A percentile compares a stretch with the other conserved stretches of the same genome.
Evolutionary conservation across 495 filamentous ascomycete species (phyloP).

Genomic region (Sporormia fimetaria): DNA sequence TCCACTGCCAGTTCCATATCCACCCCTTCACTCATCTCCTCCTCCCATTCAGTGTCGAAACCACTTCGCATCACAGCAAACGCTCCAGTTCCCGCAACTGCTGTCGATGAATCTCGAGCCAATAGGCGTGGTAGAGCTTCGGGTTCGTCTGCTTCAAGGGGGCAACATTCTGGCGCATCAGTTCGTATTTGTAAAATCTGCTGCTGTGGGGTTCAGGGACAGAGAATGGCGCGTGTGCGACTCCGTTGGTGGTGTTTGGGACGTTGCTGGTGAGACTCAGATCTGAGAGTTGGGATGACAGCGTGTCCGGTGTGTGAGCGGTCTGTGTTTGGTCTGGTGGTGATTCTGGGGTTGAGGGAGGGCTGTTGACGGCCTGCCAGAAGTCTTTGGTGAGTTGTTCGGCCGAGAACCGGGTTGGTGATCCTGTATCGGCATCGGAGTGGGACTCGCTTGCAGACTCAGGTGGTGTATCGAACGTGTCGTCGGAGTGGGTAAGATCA

Average conservation of each 20-base stretch:
- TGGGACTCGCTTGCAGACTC: no score
- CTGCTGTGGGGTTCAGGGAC: neutral
- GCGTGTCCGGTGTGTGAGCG: neutral
- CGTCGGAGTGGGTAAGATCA: no score
- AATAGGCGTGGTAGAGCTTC: neutral
- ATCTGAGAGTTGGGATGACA: neutral
- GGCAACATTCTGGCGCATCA: neutral
- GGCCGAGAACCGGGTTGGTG: no score
- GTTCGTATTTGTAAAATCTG: neutral
- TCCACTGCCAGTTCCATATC: no score
- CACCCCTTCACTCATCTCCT: no score
- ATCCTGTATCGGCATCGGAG: no score
- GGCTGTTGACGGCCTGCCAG: slow-evolving; percentile 1
- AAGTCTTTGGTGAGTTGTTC: slow-evolving; percentile 3
- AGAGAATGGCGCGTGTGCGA: neutral
- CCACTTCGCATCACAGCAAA: neutral
- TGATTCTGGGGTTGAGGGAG: neutral
- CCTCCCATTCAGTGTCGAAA: neutral
- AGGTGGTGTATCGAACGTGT: no score
- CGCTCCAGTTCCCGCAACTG: neutral
- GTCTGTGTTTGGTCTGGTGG: neutral
- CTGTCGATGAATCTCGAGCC: neutral
- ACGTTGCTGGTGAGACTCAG: neutral
- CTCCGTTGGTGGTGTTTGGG: no score
- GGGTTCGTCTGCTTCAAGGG: neutral